A percentile compares a stretch with the other conserved stretches of the same genome.
Evolutionary conservation across 805 yeast genomes (phyloP).

Genomic region (Monosporozyma yasuniensis): DNA sequence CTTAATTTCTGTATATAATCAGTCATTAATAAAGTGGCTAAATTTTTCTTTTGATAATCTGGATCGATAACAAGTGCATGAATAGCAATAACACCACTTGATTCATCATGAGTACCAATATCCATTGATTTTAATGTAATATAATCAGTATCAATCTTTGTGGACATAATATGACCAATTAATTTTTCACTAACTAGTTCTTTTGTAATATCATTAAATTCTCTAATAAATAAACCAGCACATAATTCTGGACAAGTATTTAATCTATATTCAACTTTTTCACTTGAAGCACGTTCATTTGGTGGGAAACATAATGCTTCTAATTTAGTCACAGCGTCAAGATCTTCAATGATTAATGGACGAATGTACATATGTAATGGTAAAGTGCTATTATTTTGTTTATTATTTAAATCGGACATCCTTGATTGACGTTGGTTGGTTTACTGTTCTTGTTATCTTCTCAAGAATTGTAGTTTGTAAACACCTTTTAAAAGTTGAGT

Average conservation of each 20-base stretch:
- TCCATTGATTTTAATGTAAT: constrained; percentile 28
- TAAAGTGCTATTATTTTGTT: constrained; percentile 21
- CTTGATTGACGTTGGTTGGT: no score
- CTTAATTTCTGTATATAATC: constrained; percentile 87
- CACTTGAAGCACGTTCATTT: constrained; percentile 58
- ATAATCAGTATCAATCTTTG: constrained; percentile 42
- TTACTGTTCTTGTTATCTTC: no score
- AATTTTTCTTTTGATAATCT: constrained; percentile 67
- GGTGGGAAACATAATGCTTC: constrained; percentile 66
- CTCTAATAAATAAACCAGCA: constrained; percentile 76
- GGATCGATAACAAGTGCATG: constrained; percentile 77
- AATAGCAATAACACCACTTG: constrained; percentile 64
- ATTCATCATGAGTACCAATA: constrained; percentile 48
- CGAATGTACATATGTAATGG: constrained; percentile 61
- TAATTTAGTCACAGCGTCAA: constrained; percentile 48
- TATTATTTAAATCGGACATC: background rate
- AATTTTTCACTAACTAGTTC: constrained; percentile 46
- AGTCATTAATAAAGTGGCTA: constrained; percentile 74
- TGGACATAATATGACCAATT: constrained; percentile 74
- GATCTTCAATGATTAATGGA: constrained; percentile 71
- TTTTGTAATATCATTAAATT: constrained; percentile 35
- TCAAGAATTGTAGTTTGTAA: no score
- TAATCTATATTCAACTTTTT: constrained; percentile 59
- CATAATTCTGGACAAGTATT: constrained; percentile 82
- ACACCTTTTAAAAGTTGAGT: no score